These are phyloP conservation scores for Asclepias syriaca DNA, from an alignment of 257 asterid species.

Conservation along the genomic window DNA sequence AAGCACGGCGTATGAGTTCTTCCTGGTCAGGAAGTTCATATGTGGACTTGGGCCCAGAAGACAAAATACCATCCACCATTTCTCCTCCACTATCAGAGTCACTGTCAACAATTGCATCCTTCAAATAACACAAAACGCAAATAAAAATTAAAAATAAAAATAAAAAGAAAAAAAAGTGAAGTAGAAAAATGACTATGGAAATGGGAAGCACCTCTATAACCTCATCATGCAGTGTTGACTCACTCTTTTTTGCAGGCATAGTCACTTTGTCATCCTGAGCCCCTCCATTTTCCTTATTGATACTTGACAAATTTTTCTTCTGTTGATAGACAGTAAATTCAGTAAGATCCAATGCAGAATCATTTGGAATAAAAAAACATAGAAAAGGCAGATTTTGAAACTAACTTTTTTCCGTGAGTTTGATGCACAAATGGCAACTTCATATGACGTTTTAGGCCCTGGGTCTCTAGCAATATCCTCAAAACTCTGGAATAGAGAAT, in stretches of 20 bases:
- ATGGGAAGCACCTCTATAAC: conserved; percentile 48
- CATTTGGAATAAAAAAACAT: neutral
- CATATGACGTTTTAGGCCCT: conserved; percentile 56
- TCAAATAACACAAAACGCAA: conserved; percentile 8
- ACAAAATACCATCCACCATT: conserved; percentile 90
- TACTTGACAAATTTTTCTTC: conserved; percentile 37
- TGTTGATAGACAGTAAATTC: conserved; percentile 22
- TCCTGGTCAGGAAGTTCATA: conserved; percentile 90
- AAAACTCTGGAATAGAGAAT: conserved; percentile 64
- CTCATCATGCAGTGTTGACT: conserved; percentile 23
- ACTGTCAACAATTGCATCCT: conserved; percentile 45
- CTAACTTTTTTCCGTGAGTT: conserved; percentile 61
- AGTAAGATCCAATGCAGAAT: neutral
- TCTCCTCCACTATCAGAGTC: conserved; percentile 69
- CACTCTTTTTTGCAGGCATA: conserved; percentile 20
- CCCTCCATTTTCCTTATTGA: conserved; percentile 24
- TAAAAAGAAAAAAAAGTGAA: conserved; percentile 1
- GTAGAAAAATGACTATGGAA: conserved; percentile 2
- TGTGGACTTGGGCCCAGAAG: conserved; percentile 52
- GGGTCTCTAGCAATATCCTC: conserved; percentile 49
- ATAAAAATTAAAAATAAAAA: neutral
- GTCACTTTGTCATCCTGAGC: conserved; percentile 18
- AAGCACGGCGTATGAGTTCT: conserved; percentile 85
- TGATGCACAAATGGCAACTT: conserved; percentile 65
- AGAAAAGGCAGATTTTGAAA: neutral